phyloP scores from a whole-genome alignment of 2,329 filamentous ascomycete genomes.

The Domatiomyces globalis region DNA sequence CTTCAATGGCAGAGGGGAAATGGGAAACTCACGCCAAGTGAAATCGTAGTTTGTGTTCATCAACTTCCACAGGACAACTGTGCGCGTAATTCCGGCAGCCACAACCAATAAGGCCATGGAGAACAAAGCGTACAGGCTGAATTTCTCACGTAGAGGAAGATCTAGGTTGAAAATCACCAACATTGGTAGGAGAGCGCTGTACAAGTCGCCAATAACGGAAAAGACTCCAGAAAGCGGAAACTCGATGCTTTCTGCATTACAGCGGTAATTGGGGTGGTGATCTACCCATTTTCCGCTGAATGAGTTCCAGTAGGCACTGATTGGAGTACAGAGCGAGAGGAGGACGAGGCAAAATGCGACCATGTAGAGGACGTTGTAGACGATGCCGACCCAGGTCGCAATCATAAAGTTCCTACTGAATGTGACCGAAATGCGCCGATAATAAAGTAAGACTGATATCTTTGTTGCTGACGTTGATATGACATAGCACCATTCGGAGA shows the following conservation, averaged over 20 bases:
- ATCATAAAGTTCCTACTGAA: constrained; percentile 13
- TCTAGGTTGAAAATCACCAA: constrained; percentile 12
- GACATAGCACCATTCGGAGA: constrained; percentile 13
- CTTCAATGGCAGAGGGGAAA: background rate
- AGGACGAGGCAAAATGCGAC: constrained; percentile 11
- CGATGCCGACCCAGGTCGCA: constrained; percentile 17
- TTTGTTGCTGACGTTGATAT: constrained; percentile 9
- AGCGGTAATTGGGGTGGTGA: constrained; percentile 8
- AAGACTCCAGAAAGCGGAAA: constrained; percentile 12
- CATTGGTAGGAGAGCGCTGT: constrained; percentile 16
- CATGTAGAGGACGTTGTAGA: constrained; percentile 16
- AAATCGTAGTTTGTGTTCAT: constrained; percentile 15
- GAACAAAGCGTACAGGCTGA: constrained; percentile 14
- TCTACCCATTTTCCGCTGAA: constrained; percentile 11
- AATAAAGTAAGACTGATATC: constrained; percentile 18
- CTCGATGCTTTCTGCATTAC: constrained; percentile 8
- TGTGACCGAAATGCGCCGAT: constrained; percentile 15
- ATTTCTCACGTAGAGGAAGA: constrained; percentile 12
- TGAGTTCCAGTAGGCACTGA: constrained; percentile 16
- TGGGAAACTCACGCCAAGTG: constrained; percentile 5
- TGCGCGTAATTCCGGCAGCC: constrained; percentile 13
- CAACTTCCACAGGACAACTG: constrained; percentile 11
- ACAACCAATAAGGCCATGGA: constrained; percentile 16
- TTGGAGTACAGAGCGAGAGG: constrained; percentile 12
- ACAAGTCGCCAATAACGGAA: constrained; percentile 16